Percentiles rank a stretch among this genome's conserved stretches.
Conservation (phyloP, 371 early-diverging fungal genomes). For the Syncephalis fuscata region DNA sequence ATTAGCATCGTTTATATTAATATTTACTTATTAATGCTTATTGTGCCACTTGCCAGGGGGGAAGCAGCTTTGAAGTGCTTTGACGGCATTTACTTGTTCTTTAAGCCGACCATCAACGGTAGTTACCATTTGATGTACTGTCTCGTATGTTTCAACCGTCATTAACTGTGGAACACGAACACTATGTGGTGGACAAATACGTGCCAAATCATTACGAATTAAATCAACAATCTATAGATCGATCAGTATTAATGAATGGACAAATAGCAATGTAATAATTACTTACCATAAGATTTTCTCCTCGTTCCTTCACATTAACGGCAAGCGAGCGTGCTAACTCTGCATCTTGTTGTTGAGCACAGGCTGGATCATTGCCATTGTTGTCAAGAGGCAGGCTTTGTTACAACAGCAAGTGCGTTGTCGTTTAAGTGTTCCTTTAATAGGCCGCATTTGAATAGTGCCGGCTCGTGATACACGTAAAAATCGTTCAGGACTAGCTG, state of each 20-base stretch:
- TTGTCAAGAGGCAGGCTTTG: neutral
- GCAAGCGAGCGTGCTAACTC: neutral
- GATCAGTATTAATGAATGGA: neutral
- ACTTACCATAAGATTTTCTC: conserved; percentile 89
- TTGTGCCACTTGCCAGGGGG: conserved; percentile 48
- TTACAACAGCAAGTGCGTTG: conserved; percentile 22
- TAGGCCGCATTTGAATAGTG: conserved; percentile 82
- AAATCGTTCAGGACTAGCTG: conserved; percentile 83
- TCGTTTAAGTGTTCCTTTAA: conserved; percentile 69
- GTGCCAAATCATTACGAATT: conserved; percentile 83
- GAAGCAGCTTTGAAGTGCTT: conserved; percentile 61
- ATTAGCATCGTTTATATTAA: neutral
- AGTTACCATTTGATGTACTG: conserved; percentile 86
- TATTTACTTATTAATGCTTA: neutral
- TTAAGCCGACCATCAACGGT: conserved; percentile 57
- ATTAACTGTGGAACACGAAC: conserved; percentile 77
- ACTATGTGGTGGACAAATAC: conserved; percentile 36
- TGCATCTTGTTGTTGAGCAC: conserved; percentile 22
- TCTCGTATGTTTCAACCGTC: conserved; percentile 77
- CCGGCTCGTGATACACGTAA: conserved; percentile 31
- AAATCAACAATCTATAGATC: conserved; percentile 75
- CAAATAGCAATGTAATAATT: neutral
- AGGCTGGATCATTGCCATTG: conserved; percentile 18
- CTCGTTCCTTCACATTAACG: conserved; percentile 70
- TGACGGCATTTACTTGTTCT: conserved; percentile 39